Evolutionary conservation across 352 stramenopile genomes (phyloP).

Genomic region (Nothophytophthora sp.): DNA sequence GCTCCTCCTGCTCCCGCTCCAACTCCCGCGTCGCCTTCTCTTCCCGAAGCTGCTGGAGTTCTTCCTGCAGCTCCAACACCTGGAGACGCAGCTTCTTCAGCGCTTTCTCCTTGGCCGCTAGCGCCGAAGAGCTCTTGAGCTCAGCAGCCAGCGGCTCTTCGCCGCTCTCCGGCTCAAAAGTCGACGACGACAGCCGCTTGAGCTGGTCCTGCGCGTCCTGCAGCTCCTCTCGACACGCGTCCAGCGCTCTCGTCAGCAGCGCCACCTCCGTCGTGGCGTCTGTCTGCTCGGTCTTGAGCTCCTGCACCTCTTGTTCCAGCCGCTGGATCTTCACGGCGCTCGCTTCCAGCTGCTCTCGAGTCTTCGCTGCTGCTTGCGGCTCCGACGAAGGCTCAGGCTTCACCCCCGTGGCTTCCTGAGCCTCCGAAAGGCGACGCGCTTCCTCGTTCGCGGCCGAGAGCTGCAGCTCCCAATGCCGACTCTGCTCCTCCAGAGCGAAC

Average conservation of each 20-base stretch:
- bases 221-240: constrained; percentile 23
- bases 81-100: constrained; percentile 30
- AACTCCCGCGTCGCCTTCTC: constrained; percentile 34
- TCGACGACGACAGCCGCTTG: constrained; percentile 7
- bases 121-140: constrained; percentile 7
- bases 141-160: constrained; percentile 12
- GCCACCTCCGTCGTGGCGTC: constrained; percentile 27
- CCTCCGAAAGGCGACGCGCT: constrained; percentile 18
- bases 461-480: constrained; percentile 27
- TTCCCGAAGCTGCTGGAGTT: constrained; percentile 23
- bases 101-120: constrained; percentile 24
- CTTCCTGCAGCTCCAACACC: constrained; percentile 29
- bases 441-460: constrained; percentile 16
- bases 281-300: constrained; percentile 20
- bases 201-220: constrained; percentile 16
- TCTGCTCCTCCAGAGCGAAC: constrained; percentile 36
- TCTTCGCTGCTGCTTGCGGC: no score
- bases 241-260: constrained; percentile 20
- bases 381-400: no score
- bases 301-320: constrained; percentile 20
- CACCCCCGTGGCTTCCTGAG: no score
- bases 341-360: constrained; percentile 7
- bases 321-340: constrained; percentile 5
- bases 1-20: constrained; percentile 26
- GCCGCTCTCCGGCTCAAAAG: constrained; percentile 17